phyloP scores from a whole-genome alignment of 1,284 basidiomycete genomes.

The Pisolithus thermaeus region DNA sequence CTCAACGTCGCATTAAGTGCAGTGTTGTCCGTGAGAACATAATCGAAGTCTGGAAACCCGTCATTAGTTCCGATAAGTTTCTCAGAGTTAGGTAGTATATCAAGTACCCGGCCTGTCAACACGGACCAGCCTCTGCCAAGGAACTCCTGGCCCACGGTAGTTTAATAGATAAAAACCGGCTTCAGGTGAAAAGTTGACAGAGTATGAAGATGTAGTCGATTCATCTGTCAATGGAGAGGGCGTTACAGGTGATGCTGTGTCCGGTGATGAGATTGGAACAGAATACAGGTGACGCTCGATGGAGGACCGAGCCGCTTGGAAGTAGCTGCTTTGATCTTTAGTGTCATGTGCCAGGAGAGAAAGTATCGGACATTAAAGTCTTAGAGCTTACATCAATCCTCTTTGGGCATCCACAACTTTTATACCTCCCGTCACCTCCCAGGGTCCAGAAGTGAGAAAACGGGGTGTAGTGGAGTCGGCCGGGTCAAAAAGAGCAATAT shows the following conservation, averaged over 20 bases:
- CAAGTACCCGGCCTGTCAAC: constrained; percentile 53
- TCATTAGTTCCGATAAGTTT: not conserved
- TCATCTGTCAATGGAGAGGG: constrained; percentile 67
- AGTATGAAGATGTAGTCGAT: constrained; percentile 56
- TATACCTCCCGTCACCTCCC: constrained; percentile 83
- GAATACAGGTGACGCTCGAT: constrained; percentile 83
- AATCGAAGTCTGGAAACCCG: constrained; percentile 44
- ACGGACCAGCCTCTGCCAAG: constrained; percentile 80
- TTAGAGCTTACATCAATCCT: constrained; percentile 59
- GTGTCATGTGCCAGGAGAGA: constrained; percentile 8
- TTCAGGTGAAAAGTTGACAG: constrained; percentile 72
- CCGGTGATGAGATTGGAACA: constrained; percentile 51
- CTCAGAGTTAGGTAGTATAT: not conserved
- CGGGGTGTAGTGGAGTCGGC: constrained; percentile 60
- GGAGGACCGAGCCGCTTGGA: constrained; percentile 81
- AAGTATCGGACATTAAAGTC: constrained; percentile 21
- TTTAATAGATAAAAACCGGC: constrained; percentile 81
- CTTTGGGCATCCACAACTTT: constrained; percentile 65
- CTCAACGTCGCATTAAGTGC: constrained; percentile 63
- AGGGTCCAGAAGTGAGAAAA: constrained; percentile 82
- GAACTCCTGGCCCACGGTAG: constrained; percentile 80
- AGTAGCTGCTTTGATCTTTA: constrained; percentile 58
- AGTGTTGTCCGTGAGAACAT: constrained; percentile 70
- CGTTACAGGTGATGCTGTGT: constrained; percentile 23
- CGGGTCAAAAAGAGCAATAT: constrained; percentile 85